These are phyloP conservation scores for Datura wrightii DNA, from an alignment of 257 asterid genomes.

Conservation along the genomic window DNA sequence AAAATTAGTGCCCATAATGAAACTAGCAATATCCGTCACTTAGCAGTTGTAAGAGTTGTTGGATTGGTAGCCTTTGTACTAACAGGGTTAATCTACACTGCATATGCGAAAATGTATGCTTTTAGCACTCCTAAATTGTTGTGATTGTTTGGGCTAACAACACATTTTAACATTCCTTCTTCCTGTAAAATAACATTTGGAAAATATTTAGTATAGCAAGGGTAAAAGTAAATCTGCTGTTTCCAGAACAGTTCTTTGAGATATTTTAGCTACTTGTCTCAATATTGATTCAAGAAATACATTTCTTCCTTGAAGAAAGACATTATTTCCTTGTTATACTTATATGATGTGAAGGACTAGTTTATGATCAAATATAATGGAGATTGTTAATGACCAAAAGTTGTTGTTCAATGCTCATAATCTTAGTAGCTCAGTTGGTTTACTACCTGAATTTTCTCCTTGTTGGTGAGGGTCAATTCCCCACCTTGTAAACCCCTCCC, in stretches of 20 bases:
- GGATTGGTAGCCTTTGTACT: background rate
- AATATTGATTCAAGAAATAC: background rate
- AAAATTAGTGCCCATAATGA: background rate
- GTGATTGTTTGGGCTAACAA: background rate
- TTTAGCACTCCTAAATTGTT: background rate
- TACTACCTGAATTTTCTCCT: too few species aligned
- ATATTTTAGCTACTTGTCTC: background rate
- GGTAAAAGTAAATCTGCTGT: background rate
- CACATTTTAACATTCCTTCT: background rate
- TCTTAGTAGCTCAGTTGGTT: too few species aligned
- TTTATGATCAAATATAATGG: background rate
- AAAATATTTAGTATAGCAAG: constrained; percentile 3
- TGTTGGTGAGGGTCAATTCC: too few species aligned
- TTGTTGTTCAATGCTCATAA: background rate
- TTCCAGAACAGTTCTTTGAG: background rate
- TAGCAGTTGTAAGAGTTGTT: background rate
- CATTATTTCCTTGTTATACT: background rate
- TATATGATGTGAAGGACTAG: background rate
- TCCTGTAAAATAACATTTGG: background rate
- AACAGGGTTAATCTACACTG: background rate
- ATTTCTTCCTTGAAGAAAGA: constrained; percentile 1
- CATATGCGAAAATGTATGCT: background rate
- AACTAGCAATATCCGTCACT: background rate
- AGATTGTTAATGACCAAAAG: background rate
- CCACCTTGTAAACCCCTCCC: too few species aligned